Evolutionary conservation across 371 early-diverging fungal genomes (phyloP), one percentile per base, ranked within the genome.

Genomic region (Mortierella sp.): DNA sequence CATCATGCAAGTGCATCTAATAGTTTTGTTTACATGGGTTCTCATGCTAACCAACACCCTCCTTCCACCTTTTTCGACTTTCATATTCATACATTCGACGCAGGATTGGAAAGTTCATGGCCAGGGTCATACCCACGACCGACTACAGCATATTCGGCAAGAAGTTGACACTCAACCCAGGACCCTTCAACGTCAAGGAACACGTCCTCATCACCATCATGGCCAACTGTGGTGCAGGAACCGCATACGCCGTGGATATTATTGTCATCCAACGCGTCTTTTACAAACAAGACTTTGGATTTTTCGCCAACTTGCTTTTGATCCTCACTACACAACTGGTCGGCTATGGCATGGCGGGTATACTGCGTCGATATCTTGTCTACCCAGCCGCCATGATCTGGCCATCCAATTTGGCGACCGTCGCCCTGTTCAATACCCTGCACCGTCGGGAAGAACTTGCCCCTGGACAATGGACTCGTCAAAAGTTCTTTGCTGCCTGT

Each of bases 261-360:
- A 92, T 95, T 73, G 92, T 93, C 8, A 92, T 92, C 54, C 94
- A 95, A 88, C 88, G 90, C 52, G 80, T 94, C 38, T 94, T 92
- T 81, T 95, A 94, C 81, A 86, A 90, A 63, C 91, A 91, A 76
- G 88, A 92, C 73, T 90, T 95, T 83, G 93, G 93, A 4, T 94
- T 92, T 73, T 88, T 92, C 5, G 91, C 92, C 65, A 91, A 91
- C 50, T 71, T 95, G 7, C 78, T 94, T 1, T 82, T 95, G 45
- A 88, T 96, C n/a, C 71, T 95, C 75, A 91, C 94, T 1, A 94
- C 96, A 38, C 93, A 94, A 76, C 44, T 95, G 45, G 84, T 96
- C 74, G 98, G 98, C n/a, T 97, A 94, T 82, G 96, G 97, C 28
- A 91, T 97, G 78, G 95, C 97, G 21, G 98, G 97, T 47, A 80